Conservation (phyloP, 805 yeast genomes). For the Ogataea parapolymorpha region DNA sequence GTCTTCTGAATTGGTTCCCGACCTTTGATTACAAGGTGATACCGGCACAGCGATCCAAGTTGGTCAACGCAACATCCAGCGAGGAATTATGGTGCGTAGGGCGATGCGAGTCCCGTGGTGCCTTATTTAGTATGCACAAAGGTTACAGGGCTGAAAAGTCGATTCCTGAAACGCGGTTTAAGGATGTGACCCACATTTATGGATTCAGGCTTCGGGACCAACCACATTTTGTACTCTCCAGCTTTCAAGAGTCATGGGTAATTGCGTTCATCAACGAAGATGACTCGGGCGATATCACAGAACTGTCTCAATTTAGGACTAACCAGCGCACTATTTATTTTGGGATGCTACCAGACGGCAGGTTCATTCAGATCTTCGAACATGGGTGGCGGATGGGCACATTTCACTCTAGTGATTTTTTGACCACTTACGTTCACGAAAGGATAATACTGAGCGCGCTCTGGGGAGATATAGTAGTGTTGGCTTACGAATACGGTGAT, state of each 20-base stretch:
- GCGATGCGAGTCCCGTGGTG: constrained; percentile 22
- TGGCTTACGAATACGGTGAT: constrained; percentile 16
- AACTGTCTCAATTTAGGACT: constrained; percentile 10
- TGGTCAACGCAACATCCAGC: constrained; percentile 19
- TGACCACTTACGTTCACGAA: constrained; percentile 10
- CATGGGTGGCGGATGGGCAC: constrained; percentile 24
- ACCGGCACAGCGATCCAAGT: constrained; percentile 13
- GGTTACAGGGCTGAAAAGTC: constrained; percentile 27
- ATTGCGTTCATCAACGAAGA: constrained; percentile 9
- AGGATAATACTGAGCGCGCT: constrained; percentile 18
- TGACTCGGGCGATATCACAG: constrained; percentile 9
- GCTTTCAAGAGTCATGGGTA: constrained; percentile 12
- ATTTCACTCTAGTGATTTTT: constrained; percentile 9
- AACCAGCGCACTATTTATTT: constrained; percentile 17
- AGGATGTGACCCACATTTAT: constrained; percentile 15
- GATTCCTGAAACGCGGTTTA: constrained; percentile 11
- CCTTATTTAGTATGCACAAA: constrained; percentile 24
- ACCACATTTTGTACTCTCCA: constrained; percentile 15
- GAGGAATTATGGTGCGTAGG: constrained; percentile 33
- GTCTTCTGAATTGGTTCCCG: constrained; percentile 26
- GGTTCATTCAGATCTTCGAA: constrained; percentile 21
- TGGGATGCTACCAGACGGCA: constrained; percentile 4
- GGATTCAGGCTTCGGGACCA: constrained; percentile 6
- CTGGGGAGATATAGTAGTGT: constrained; percentile 9
- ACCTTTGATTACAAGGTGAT: constrained; percentile 25